Evolutionary conservation across 441 rosid species (phyloP).

Genomic region (Populus tomentosa): DNA sequence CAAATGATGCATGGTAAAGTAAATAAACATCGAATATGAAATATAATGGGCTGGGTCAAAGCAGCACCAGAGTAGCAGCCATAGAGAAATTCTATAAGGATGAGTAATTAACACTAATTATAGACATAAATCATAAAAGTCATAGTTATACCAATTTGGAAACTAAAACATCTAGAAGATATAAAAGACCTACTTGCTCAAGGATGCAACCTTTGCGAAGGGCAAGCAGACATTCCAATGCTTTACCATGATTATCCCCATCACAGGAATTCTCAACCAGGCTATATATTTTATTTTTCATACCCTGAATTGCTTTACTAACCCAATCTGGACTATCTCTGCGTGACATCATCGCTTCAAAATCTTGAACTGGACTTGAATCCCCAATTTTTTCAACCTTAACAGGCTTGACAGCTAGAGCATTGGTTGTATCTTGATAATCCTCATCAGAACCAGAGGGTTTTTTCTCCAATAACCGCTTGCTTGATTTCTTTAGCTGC

Average conservation of each 20-base stretch:
- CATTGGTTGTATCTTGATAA: conserved; percentile 22
- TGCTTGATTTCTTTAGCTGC: conserved; percentile 68
- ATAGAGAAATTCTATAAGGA: neutral
- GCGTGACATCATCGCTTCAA: conserved; percentile 75
- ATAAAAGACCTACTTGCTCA: conserved; percentile 57
- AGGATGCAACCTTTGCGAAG: conserved; percentile 83
- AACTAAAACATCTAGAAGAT: conserved; percentile 5
- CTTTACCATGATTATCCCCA: conserved; percentile 39
- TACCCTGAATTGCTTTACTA: conserved; percentile 54
- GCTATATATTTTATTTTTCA: conserved; percentile 50
- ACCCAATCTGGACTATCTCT: conserved; percentile 73
- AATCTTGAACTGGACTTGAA: conserved; percentile 69
- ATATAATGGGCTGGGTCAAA: neutral
- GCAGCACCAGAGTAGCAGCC: neutral
- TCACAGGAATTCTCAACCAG: conserved; percentile 37
- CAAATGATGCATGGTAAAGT: neutral
- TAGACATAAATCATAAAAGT: neutral
- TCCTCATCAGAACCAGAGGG: conserved; percentile 69
- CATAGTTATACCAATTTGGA: neutral
- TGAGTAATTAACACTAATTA: neutral
- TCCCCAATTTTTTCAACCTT: conserved; percentile 49
- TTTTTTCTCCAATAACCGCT: conserved; percentile 47
- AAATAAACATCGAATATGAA: neutral
- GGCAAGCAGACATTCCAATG: conserved; percentile 55
- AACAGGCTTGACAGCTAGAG: conserved; percentile 21